Evolutionary conservation across 805 yeast genomes (phyloP).

Genomic region (Schizosaccharomyces octosporus): DNA sequence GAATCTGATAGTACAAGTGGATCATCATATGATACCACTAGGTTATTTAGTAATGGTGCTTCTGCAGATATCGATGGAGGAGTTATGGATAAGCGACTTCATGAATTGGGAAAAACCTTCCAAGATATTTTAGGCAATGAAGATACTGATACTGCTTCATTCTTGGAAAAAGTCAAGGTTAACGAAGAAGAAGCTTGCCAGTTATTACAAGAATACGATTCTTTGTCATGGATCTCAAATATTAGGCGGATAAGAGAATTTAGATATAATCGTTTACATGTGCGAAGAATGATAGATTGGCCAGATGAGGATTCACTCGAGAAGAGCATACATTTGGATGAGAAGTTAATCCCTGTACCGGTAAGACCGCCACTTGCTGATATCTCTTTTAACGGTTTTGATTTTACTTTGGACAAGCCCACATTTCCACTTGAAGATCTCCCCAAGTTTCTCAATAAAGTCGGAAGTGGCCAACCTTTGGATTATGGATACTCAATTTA

Average conservation of each 20-base stretch:
- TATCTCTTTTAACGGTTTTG: conserved; percentile 25
- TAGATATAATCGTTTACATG: conserved; percentile 5
- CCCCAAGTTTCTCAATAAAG: conserved; percentile 35
- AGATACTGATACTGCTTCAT: background rate
- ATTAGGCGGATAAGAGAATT: conserved; percentile 17
- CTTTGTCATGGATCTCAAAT: conserved; percentile 36
- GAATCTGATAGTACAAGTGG: background rate
- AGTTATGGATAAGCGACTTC: background rate
- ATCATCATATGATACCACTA: background rate
- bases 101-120: background rate
- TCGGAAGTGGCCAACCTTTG: conserved; percentile 65
- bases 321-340: conserved; percentile 19
- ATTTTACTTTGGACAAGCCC: conserved; percentile 27
- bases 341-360: conserved; percentile 23
- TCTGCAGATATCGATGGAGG: background rate
- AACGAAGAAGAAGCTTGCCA: background rate
- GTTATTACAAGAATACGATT: conserved; percentile 5
- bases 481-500: conserved; percentile 43
- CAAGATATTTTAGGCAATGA: background rate
- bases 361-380: conserved; percentile 29
- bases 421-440: conserved; percentile 25
- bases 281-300: conserved; percentile 11
- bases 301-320: conserved; percentile 13
- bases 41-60: background rate
- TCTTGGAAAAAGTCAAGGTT: background rate